Conservation (phyloP, 306 rosid genomes). For the Lotus japonicus region DNA sequence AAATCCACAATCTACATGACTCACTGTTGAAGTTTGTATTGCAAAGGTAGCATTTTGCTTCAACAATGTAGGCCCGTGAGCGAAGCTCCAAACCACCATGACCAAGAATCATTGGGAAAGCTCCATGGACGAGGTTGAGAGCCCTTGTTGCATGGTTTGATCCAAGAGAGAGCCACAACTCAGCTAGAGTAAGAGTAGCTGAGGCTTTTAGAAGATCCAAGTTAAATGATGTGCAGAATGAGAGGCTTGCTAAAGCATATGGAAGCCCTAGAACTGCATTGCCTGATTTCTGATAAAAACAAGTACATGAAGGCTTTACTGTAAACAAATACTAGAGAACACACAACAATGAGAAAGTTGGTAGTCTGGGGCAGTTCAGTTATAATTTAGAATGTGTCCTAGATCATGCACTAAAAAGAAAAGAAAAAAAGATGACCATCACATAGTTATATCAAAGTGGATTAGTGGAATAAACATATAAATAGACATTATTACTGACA, state of each 20-base stretch:
- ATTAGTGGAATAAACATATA: too few relatives aligned
- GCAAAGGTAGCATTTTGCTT: conserved; percentile 82
- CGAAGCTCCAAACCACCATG: conserved; percentile 98
- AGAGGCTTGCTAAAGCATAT: conserved; percentile 91
- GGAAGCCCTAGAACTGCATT: conserved; percentile 91
- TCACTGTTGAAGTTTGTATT: conserved; percentile 80
- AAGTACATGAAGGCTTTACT: conserved; percentile 1
- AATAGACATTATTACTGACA: not conserved
- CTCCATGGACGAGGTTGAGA: conserved; percentile 76
- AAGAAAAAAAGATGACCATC: not conserved
- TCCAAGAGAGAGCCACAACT: conserved; percentile 93
- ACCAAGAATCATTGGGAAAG: conserved; percentile 91
- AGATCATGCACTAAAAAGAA: not conserved
- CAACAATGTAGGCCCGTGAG: conserved; percentile 77
- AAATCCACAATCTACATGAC: not conserved
- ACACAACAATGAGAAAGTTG: not conserved
- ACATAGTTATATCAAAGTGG: not conserved
- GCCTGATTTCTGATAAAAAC: conserved; percentile 75
- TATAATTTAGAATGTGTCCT: conserved; percentile 8
- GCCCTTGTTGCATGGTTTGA: conserved; percentile 86
- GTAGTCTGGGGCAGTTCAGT: not conserved
- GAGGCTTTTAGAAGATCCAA: conserved; percentile 97
- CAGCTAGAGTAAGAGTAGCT: conserved; percentile 80
- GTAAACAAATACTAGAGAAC: not conserved
- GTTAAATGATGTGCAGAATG: conserved; percentile 90